Base-by-base conservation (phyloP, 768 basidiomycete species). In the Lyophyllum semitale region DNA sequence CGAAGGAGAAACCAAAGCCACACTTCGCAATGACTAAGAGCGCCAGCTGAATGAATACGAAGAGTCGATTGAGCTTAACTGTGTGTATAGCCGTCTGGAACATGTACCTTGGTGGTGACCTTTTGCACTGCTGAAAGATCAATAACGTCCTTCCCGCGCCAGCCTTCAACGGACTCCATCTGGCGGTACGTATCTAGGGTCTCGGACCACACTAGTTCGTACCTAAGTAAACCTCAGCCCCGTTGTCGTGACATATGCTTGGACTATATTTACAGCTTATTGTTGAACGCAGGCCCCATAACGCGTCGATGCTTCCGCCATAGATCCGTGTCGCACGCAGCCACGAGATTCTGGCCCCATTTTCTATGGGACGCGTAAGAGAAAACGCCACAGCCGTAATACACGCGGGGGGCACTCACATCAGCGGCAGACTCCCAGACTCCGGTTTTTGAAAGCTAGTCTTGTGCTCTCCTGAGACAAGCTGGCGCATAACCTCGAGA, bases 291-390 rank as follows among this genome's bases (percentile, higher is more conserved):
- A 43, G 77, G 77, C 4, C 71, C 73, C 45, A 77, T 66, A 33
- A 79, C 57, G 7, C 77, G 67, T 12, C 79, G 66, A 58, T 82
- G 79, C 43, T 70, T 75, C 47, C 75, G 68, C 77, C 79, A 81
- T 4, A 63, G 61, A 12, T 77, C 73, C 3, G 70, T 73, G 32
- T 77, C 75, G 1, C 11, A 17, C 35, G 54, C 42, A 35, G 35
- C 23, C 9, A 50, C 47, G 9, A 59, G 33, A 27, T 59, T 59
- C 3, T 22, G 8, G 7, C 54, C 51, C 59, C 59, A 59, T 27
- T 37, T 49, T 17, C 51, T 59, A 22, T 8, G 27, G 13, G 13
- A 2, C 20, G 22, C 6, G 18, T 32, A 37, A 22, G 17, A n/a
- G 22, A 30, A 26, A 43, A 3, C 15, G 8, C 2, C 11, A 2